Base-by-base conservation (phyloP, 148 eudicot species). In the Talinum fruticosum region DNA sequence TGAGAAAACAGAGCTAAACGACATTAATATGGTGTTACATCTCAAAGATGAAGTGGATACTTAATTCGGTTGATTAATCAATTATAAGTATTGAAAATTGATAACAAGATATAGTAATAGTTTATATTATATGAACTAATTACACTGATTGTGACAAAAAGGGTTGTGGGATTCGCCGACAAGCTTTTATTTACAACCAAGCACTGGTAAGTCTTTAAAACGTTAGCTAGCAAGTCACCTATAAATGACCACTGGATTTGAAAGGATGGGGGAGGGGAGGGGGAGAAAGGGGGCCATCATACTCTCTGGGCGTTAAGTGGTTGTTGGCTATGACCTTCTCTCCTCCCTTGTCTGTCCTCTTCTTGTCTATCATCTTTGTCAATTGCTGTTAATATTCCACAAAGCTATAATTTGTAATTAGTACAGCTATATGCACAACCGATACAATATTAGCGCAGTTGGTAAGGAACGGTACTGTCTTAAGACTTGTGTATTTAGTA, bases 241-340 rank as follows among this genome's bases (percentile, higher is more conserved):
- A 24, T 34, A 8, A 64, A n/a, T 75, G 71, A 64, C 71, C 71
- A 36, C 29, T 44, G 24, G 51, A 75, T 74, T 54, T 57, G 53
- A 62, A 41, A 61, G 51, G 8, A 1, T 4, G 10, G 45, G 45
- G 45, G 45, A 10, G 45, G 14, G 54, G 18, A 16, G 18, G 54
- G 34, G 70, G 38, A 10, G 61, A 54, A 21, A 13, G 16, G 33
- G 69, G 37, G 37, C 2, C 16, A 8, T 29, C 1, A 65, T 75
- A 18, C 71, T 65, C 37, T 49, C 26, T 65, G 23, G 71, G 59
- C 28, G 41, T 75, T 47, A 44, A 65, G 78, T 75, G 78, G 78
- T 66, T 6, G 78, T 76, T 44, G 78, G 37, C 72, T 23, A 37
- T 10, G 75, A 29, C 54, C 36, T 26, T 47, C 62, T 29, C 26